Evolutionary conservation across 768 basidiomycete genomes (phyloP).

Genomic region (Trametes meyenii): DNA sequence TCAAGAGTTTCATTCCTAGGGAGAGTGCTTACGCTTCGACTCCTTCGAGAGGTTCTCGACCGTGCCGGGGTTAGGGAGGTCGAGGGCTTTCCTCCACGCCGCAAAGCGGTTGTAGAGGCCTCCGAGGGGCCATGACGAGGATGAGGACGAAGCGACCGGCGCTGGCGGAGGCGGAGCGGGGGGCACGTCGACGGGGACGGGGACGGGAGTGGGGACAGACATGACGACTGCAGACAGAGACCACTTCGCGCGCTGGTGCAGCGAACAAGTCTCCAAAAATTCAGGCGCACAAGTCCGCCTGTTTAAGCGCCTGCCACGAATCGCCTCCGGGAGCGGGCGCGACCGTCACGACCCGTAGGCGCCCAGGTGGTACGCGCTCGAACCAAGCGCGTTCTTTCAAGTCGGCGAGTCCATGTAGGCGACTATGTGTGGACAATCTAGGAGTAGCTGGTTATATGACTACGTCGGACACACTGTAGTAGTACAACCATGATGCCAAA

Average conservation of each 20-base stretch:
- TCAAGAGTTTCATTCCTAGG: constrained; percentile 1
- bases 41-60: constrained; percentile 93
- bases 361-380: neutral
- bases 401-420: too few species aligned
- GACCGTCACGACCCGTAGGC: constrained; percentile 6
- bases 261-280: constrained; percentile 14
- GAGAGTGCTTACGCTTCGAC: constrained; percentile 69
- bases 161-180: constrained; percentile 7
- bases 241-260: constrained; percentile 17
- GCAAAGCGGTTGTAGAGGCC: constrained; percentile 74
- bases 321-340: constrained; percentile 3
- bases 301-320: constrained; percentile 17
- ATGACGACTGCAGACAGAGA: constrained; percentile 21
- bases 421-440: too few species aligned
- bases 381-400: neutral
- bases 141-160: constrained; percentile 22
- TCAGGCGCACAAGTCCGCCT: constrained; percentile 17
- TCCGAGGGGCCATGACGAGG: constrained; percentile 53
- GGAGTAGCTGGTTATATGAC: too few species aligned
- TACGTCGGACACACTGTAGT: neutral
- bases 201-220: constrained; percentile 21
- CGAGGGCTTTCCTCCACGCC: constrained; percentile 79
- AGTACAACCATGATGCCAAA: neutral
- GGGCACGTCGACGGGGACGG: constrained; percentile 14
- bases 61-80: constrained; percentile 88